Conservation (phyloP, 345 rosid genomes). For the Lagerstroemia speciosa region DNA sequence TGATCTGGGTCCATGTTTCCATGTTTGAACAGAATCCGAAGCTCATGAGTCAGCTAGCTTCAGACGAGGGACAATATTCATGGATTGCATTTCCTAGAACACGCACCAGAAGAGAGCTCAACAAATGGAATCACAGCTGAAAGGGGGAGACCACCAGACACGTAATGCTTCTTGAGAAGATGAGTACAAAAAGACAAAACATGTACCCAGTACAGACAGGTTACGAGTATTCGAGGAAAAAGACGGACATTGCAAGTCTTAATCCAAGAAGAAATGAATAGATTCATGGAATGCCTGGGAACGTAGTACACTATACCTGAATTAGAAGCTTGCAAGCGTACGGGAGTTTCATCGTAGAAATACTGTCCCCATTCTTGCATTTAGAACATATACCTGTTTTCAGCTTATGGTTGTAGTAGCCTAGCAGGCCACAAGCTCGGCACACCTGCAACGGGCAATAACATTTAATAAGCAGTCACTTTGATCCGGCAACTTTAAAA, state of each 20-base stretch:
- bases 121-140: neutral
- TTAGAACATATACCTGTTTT: conserved; percentile 65
- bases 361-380: conserved; percentile 70
- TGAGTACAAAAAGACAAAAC: neutral
- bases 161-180: too few relatives aligned
- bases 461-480: neutral
- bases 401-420: conserved; percentile 75
- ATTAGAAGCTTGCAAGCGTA: conserved; percentile 92
- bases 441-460: conserved; percentile 50
- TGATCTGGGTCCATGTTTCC: too few relatives aligned
- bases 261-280: neutral
- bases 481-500: neutral
- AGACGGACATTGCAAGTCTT: neutral
- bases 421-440: conserved; percentile 75
- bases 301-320: too few relatives aligned
- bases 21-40: neutral
- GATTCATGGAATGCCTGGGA: too few relatives aligned
- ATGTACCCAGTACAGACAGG: neutral
- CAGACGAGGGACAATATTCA: conserved; percentile 73
- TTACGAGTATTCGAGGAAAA: neutral
- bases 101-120: neutral
- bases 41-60: conserved; percentile 45
- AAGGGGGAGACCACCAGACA: too few relatives aligned
- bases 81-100: conserved; percentile 71
- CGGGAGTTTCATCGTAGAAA: conserved; percentile 78